Evolutionary conservation across 2,329 filamentous ascomycete genomes (phyloP), one percentile per base, ranked within the genome.

Genomic region (Neonectria magnoliae): DNA sequence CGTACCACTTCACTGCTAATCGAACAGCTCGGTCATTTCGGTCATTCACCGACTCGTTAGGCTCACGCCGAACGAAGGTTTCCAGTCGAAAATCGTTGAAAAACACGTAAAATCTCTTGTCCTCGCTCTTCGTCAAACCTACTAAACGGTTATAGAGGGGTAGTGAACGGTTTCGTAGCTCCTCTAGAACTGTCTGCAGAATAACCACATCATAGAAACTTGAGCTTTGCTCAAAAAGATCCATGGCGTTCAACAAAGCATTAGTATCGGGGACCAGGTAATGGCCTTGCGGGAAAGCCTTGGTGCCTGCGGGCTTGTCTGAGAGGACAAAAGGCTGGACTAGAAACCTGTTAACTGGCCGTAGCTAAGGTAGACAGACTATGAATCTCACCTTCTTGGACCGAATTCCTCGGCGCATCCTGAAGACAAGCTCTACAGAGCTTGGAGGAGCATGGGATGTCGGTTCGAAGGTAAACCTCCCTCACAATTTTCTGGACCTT

Each of bases 401-500:
- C 87, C 29, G 94, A 94, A 82, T 96, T 93, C 68, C 88, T 85
- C 1, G 94, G 94, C 2, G 93, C 93, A 69, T 83, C 87, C 51
- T 89, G 85, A 48, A 92, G 85, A 79, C 96, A 99, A 75, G 81
- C 81, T 66, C 87, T 86, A 83, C 96, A 99, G 48, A 99, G 84
- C 79, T 91, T 92, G 27, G 95, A 98, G 36, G 95, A 98, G 83
- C 96, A 99, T 54, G 96, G 95, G 76, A 99, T 98, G 79, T 99
- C 96, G 81, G 95, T 93, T 79, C 96, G 90, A 66, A 99, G 86
- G 81, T 99, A 99, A 68, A 98, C 87, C 83, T 99, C 96, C 75
- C 94, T 90, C 71, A 99, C 96, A 76, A 99, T 97, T 85, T 99
- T 99, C 80, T 98, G 96, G 65, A 98, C 95, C 83, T 98, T 98